Base-by-base conservation (phyloP, 768 basidiomycete species). In the Calocera viscosa region DNA sequence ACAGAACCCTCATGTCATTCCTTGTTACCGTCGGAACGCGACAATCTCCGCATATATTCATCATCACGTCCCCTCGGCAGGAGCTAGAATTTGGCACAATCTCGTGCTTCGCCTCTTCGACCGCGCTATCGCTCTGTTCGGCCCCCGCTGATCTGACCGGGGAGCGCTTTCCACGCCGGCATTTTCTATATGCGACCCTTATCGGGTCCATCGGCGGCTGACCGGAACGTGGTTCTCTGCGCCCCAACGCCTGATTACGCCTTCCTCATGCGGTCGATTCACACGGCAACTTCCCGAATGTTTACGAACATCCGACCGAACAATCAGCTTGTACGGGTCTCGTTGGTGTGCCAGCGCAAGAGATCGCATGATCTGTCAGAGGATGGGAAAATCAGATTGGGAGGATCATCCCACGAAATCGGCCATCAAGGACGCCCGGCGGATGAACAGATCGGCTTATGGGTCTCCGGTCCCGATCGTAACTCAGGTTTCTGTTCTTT, bases 331-430 rank as follows among this genome's bases (percentile, higher is more conserved):
- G 10, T 7, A 19, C 22, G 53, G 11, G 10, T 60, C 16, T 32
- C 19, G 53, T 26, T 26, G 53, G 14, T 60, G 26, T 5, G 2
- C 53, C 30, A 26, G 53, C 53, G 53, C 24, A 60, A 28, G 53
- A 11, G 16, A 60, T 60, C 53, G 24, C 26, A 26, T 60, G 53
- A 60, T 60, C 53, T 60, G 53, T 60, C 53, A 60, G 53, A 60
- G 53, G 53, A 60, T 60, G 53, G 26, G 53, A 60, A 60, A 47
- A 47, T 47, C 43, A 24, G 16, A 47, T 47, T 47, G 43, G 7
- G 16, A 8, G 43, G 19, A 24, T 19, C 5, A 24, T 19, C 24
- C 24, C 3, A 24, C 43, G 24, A 24, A 47, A 24, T 19, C 8
- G 43, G 43, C 7, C 7, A 47, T 19, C 19, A 47, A 3, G 43